Base-by-base conservation (phyloP, 2,329 filamentous ascomycete species). In the Trichoderma lentiforme region DNA sequence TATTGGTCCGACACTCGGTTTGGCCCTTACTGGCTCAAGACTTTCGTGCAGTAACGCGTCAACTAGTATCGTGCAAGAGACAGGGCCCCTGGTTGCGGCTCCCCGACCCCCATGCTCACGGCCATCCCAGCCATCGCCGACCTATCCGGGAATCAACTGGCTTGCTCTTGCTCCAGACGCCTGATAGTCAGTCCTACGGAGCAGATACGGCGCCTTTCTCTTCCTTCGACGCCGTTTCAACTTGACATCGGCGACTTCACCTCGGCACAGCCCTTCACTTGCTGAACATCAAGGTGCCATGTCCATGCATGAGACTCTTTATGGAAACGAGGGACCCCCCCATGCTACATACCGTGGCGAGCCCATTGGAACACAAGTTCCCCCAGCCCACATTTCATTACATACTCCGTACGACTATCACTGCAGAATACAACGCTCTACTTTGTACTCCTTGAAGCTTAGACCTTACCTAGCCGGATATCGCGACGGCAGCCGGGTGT, bases 51-150 rank as follows among this genome's bases (percentile, higher is more conserved):
- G 57, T 53, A 61, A 69, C 66, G 66, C 56, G 66, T 61, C 26
- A 53, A 53, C 47, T 53, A 53, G 47, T 24, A 53, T 53, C 47
- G 47, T 69, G 51, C 39, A 61, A 24, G 8, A 28, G 15, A 51
- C 66, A 69, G 53, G 66, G 57, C n/a, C 66, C 66, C 66, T 51
- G 66, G 57, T 12, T 69, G 66, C 66, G 66, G 66, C 57, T 69
- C 66, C 36, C 57, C 36, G 28, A 69, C 21, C 57, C 65, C 66
- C 66, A 61, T 69, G 56, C 36, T 69, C 66, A 34, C 57, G 18
- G 28, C n/a, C 66, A 69, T 69, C 66, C 39, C 57, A 51, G 28
- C 47, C 66, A 61, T 62, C 66, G 66, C 66, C 66, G 66, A 69
- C 66, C 66, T 61, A 69, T 69, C 66, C 66, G 66, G 56, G 14